Evolutionary conservation across 306 rosid genomes (phyloP), one percentile per base, ranked within the genome.

Genomic region (Rosa chinensis): DNA sequence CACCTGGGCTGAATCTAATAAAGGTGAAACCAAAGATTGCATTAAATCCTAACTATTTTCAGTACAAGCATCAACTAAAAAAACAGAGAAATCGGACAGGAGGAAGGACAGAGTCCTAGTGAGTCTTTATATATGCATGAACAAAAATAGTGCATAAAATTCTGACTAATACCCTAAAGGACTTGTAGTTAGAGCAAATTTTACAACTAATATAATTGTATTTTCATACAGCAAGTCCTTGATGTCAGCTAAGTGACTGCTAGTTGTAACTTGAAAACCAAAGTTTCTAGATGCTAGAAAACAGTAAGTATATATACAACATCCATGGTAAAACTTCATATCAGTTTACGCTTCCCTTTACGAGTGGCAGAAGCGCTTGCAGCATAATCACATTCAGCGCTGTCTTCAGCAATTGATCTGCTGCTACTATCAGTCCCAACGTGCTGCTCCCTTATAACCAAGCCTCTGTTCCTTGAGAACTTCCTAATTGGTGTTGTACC

Each of bases 401-500:
- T 73, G 23, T 84, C 85, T 73, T 82, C 85, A 63, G 66, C 55
- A 40, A 76, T 67, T 10, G 79, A 14, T 71, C 37, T 32, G 37
- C 55, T 74, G 67, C 74, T 87, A 39, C 76, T 63, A 56, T 82
- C 91, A 16, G 91, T 92, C 0, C 79, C 90, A 67, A 88, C 79
- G 40, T 72, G 23, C 58, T 86, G 89, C 55, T 89, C 91, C 67
- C 84, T 93, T 66, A 89, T 66, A 75, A 92, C 85, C 70, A 70
- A 80, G 66, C 97, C 97, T 42, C 94, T 88, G 23, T 94, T 92
- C 37, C 97, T 79, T 4, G 87, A 80, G n/a, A 92, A 79, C 85
- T 88, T 92, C 82, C 92, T 79, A 32, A 92, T 92, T 28, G 98
- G 97, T 6, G 94, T 92, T 2, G 89, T 80, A 17, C 88, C 78